Conservation (phyloP, 2,329 filamentous ascomycete species). For the Cadophora malorum region DNA sequence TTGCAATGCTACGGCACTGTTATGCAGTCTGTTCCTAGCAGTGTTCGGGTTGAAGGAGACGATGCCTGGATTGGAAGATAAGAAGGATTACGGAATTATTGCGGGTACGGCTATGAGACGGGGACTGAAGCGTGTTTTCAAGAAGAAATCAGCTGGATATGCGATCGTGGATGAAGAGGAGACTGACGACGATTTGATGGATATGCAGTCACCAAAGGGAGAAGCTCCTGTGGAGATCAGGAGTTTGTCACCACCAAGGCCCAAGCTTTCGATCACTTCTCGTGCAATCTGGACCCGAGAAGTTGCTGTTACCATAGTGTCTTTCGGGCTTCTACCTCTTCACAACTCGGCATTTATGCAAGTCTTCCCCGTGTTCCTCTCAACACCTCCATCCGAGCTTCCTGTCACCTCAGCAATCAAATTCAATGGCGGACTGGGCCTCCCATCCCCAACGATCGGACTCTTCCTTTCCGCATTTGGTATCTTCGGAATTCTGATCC, state of each 20-base stretch:
- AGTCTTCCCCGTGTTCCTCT: conserved; percentile 65
- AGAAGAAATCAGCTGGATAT: conserved; percentile 24
- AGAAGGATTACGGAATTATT: conserved; percentile 37
- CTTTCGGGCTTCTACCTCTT: conserved; percentile 73
- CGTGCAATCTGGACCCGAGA: conserved; percentile 44
- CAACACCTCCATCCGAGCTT: conserved; percentile 60
- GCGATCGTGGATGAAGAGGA: conserved; percentile 25
- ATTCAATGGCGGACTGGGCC: conserved; percentile 73
- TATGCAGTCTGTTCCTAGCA: conserved; percentile 44
- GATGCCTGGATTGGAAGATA: conserved; percentile 44
- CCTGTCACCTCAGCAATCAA: conserved; percentile 59
- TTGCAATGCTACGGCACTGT: conserved; percentile 43
- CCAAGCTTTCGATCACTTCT: conserved; percentile 39
- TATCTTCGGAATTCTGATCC: conserved; percentile 71
- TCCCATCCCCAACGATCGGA: conserved; percentile 70
- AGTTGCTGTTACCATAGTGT: conserved; percentile 59
- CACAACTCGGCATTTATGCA: conserved; percentile 68
- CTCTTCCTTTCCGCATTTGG: conserved; percentile 74
- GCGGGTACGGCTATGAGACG: conserved; percentile 30
- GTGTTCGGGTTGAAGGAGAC: conserved; percentile 47
- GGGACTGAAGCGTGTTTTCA: conserved; percentile 25
- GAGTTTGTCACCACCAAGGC: conserved; percentile 22
- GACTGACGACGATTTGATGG: conserved; percentile 18
- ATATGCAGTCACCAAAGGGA: conserved; percentile 17
- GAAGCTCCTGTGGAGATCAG: conserved; percentile 5